Conservation (phyloP, 2,329 filamentous ascomycete genomes). For the Pseudophaeomoniella oleicola region DNA sequence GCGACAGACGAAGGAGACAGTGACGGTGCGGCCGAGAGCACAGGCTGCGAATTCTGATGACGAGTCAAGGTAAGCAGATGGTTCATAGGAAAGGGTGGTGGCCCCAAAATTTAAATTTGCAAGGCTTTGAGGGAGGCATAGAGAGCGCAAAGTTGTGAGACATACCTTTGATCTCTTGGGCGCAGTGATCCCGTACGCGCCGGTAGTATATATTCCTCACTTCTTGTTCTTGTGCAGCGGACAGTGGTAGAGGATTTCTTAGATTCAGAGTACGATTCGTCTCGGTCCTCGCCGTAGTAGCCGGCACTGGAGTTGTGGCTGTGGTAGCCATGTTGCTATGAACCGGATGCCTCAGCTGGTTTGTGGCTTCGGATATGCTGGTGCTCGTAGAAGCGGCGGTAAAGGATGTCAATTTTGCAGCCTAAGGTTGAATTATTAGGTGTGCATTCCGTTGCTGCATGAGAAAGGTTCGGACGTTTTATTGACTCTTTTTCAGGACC, state of each 20-base stretch:
- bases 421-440: too few species aligned
- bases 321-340: slow-evolving; percentile 9
- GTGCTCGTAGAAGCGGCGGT: too few species aligned
- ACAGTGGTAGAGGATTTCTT: slow-evolving; percentile 70
- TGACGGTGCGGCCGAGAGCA: slow-evolving; percentile 72
- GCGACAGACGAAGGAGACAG: slow-evolving; percentile 75
- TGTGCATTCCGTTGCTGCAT: too few species aligned
- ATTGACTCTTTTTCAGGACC: too few species aligned
- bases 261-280: slow-evolving; percentile 17
- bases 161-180: slow-evolving; percentile 60
- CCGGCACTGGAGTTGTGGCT: slow-evolving; percentile 9
- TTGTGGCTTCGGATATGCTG: too few species aligned
- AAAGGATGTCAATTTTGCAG: too few species aligned
- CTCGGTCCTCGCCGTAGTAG: slow-evolving; percentile 3
- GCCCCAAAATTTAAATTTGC: background rate
- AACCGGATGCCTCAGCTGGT: too few species aligned
- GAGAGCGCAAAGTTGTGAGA: background rate
- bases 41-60: slow-evolving; percentile 74
- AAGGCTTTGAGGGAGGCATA: background rate
- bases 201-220: slow-evolving; percentile 70
- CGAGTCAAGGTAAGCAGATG: background rate
- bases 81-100: slow-evolving; percentile 1
- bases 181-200: slow-evolving; percentile 61
- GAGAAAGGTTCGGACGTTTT: too few species aligned
- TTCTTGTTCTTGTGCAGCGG: slow-evolving; percentile 66